Conservation (phyloP, 352 stramenopile species). For the Hyaloperonospora brassicae region DNA sequence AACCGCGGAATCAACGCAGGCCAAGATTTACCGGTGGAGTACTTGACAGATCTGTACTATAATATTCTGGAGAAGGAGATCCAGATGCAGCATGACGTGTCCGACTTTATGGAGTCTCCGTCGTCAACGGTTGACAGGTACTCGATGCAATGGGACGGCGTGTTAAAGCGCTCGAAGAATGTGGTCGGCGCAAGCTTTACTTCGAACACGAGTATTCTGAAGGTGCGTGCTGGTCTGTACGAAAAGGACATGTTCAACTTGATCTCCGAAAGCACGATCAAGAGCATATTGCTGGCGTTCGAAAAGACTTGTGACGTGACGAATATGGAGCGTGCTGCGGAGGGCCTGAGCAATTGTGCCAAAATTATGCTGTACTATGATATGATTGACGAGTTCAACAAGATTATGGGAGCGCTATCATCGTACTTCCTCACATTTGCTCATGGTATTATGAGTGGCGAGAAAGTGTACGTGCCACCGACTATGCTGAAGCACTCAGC, state of each 20-base stretch:
- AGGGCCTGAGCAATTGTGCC: slow-evolving; percentile 74
- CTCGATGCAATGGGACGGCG: slow-evolving; percentile 82
- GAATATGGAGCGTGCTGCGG: slow-evolving; percentile 78
- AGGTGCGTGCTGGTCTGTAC: slow-evolving; percentile 74
- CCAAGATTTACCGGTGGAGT: slow-evolving; percentile 63
- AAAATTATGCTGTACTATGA: slow-evolving; percentile 84
- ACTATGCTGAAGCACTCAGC: slow-evolving; percentile 26
- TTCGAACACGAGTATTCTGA: slow-evolving; percentile 77
- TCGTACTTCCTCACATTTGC: slow-evolving; percentile 83
- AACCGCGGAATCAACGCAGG: slow-evolving; percentile 82
- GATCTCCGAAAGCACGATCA: slow-evolving; percentile 70
- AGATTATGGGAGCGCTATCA: slow-evolving; percentile 67
- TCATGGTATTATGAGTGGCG: slow-evolving; percentile 72
- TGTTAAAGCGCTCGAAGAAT: slow-evolving; percentile 81
- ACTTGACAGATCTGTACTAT: slow-evolving; percentile 68
- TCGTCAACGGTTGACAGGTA: slow-evolving; percentile 72
- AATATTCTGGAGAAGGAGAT: slow-evolving; percentile 81
- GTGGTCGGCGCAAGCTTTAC: slow-evolving; percentile 83
- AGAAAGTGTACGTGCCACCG: slow-evolving; percentile 71
- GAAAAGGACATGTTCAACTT: slow-evolving; percentile 87
- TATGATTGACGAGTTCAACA: slow-evolving; percentile 75
- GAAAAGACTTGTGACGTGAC: slow-evolving; percentile 77
- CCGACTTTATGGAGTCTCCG: slow-evolving; percentile 60
- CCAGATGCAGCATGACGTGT: slow-evolving; percentile 85
- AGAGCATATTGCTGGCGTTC: slow-evolving; percentile 73